Evolutionary conservation across 441 rosid species (phyloP).

Genomic region (Populus hybrid): DNA sequence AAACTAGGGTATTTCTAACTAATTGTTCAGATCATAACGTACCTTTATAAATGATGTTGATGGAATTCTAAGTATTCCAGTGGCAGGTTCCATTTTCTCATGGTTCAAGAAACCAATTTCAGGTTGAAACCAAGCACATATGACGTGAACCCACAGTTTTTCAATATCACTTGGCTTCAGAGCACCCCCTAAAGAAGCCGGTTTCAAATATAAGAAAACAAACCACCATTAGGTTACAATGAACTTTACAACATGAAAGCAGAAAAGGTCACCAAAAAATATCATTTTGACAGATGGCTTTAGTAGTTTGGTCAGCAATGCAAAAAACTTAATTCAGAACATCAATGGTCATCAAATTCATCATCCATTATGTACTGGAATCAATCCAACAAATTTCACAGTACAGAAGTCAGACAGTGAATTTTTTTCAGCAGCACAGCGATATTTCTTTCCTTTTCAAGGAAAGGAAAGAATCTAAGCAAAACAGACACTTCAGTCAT

Average conservation of each 20-base stretch:
- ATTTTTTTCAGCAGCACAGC: not conserved
- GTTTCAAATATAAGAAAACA: conserved; percentile 17
- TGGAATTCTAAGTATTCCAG: conserved; percentile 80
- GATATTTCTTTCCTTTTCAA: not conserved
- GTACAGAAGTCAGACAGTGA: not conserved
- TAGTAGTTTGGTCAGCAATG: not conserved
- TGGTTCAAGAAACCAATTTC: conserved; percentile 84
- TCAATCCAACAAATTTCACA: not conserved
- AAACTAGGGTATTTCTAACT: not conserved
- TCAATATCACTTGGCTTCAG: conserved; percentile 82
- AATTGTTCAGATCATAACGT: conserved; percentile 11
- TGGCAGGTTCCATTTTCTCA: conserved; percentile 94
- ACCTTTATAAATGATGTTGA: conserved; percentile 81
- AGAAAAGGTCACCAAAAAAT: not conserved
- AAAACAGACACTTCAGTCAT: not conserved
- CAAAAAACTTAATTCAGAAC: not conserved
- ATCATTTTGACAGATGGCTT: not conserved
- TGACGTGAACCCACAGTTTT: conserved; percentile 86
- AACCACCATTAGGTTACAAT: not conserved
- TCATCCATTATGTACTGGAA: not conserved
- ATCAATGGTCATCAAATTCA: not conserved
- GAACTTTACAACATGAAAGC: not conserved
- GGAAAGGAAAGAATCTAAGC: not conserved
- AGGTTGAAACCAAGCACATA: conserved; percentile 97
- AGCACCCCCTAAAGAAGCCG: conserved; percentile 78